Evolutionary conservation across 176 grass and related monocot genomes (phyloP).

Genomic region (Eleusine indica): DNA sequence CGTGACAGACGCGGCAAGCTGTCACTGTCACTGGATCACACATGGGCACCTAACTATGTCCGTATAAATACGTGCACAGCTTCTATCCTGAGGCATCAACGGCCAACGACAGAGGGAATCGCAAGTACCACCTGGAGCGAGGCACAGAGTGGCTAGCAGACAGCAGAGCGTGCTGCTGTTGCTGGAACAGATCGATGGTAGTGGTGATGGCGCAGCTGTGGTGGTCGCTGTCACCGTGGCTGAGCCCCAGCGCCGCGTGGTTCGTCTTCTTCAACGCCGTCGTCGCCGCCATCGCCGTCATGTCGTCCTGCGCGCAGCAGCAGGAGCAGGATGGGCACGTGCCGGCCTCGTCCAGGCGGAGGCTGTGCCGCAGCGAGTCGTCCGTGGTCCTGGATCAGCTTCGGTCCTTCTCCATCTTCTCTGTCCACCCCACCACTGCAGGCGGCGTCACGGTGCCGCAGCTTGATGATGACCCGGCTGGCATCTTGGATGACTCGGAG

Average conservation of each 20-base stretch:
- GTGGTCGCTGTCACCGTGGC: conserved; percentile 28
- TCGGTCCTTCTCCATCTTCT: conserved; percentile 27
- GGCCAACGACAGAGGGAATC: neutral
- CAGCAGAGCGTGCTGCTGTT: neutral
- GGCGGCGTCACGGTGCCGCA: neutral
- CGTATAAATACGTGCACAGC: neutral
- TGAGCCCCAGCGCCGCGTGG: conserved; percentile 38
- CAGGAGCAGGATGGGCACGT: neutral
- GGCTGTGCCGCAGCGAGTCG: conserved; percentile 44
- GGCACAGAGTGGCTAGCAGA: neutral
- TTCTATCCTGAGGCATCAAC: neutral
- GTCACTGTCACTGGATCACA: conserved; percentile 1
- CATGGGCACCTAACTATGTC: neutral
- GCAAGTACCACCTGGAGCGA: neutral
- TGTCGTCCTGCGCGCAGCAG: conserved; percentile 12
- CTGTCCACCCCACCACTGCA: neutral
- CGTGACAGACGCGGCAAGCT: neutral
- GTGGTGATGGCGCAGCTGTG: neutral
- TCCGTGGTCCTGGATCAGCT: conserved; percentile 32
- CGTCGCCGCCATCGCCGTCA: conserved; percentile 28
- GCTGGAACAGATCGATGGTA: neutral
- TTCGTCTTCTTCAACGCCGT: conserved; percentile 45
- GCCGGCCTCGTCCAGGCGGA: neutral
- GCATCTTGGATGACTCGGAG: neutral
- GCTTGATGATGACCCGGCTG: neutral